Conservation (phyloP, 2,329 filamentous ascomycete genomes). For the Ilyonectria destructans region DNA sequence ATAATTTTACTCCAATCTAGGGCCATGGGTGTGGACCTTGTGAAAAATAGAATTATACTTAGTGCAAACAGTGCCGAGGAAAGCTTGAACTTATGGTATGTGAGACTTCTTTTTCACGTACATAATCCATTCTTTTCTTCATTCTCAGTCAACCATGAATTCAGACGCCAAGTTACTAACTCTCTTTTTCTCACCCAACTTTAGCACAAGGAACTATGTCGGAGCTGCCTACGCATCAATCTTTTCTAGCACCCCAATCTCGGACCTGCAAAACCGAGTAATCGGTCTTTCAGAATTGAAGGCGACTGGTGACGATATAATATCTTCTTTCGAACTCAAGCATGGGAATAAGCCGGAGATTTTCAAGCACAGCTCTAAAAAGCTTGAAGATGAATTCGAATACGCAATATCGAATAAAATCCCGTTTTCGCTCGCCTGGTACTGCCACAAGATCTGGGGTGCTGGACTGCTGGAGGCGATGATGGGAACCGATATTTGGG, state of each 20-base stretch:
- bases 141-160: background rate
- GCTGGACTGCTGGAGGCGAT: background rate
- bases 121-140: background rate
- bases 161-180: background rate
- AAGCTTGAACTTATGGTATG: constrained; percentile 17
- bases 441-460: constrained; percentile 21
- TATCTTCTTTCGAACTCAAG: background rate
- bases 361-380: background rate
- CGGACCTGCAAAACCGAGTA: constrained; percentile 4
- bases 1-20: background rate
- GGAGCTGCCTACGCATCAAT: constrained; percentile 22
- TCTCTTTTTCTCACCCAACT: background rate
- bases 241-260: constrained; percentile 9
- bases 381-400: constrained; percentile 9
- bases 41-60: constrained; percentile 11
- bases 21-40: constrained; percentile 19
- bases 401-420: background rate
- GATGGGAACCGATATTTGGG: constrained; percentile 21
- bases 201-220: constrained; percentile 23
- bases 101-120: background rate
- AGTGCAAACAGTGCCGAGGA: constrained; percentile 10
- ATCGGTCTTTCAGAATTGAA: constrained; percentile 20
- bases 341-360: background rate
- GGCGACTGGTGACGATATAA: constrained; percentile 1
- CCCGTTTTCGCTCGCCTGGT: constrained; percentile 6